These are phyloP conservation scores for Didymella arachidicola DNA, from an alignment of 2,329 filamentous ascomycete genomes.

Conservation along the genomic window DNA sequence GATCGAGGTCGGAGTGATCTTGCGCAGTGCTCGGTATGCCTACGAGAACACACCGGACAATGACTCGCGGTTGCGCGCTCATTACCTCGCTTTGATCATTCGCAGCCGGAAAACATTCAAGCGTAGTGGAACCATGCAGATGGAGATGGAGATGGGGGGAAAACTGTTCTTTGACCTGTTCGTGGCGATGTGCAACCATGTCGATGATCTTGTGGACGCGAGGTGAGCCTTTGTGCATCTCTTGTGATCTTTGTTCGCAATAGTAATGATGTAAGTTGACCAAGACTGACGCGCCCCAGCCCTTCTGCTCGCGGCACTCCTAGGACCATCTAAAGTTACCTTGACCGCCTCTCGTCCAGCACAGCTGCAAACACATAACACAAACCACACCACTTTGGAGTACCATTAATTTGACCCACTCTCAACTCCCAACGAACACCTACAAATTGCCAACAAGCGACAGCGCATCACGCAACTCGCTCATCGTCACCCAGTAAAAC, in stretches of 20 bases:
- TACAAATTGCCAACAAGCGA: conserved; percentile 29
- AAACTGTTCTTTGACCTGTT: conserved; percentile 99
- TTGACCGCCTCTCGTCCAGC: conserved; percentile 18
- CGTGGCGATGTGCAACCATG: conserved; percentile 97
- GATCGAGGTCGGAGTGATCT: conserved; percentile 89
- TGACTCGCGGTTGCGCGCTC: conserved; percentile 90
- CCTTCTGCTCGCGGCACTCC: conserved; percentile 35
- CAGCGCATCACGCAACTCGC: conserved; percentile 31
- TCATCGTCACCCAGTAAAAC: conserved; percentile 34
- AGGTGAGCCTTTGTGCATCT: conserved; percentile 56
- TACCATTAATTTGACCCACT: conserved; percentile 26
- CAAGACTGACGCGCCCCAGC: conserved; percentile 27
- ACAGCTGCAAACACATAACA: conserved; percentile 30
- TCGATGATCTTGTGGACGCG: conserved; percentile 92
- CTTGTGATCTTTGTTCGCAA: conserved; percentile 11
- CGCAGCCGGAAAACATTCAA: conserved; percentile 97
- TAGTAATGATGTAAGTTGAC: conserved; percentile 17
- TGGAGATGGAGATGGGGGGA: conserved; percentile 94
- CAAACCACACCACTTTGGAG: conserved; percentile 23
- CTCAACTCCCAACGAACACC: conserved; percentile 27
- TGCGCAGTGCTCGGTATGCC: conserved; percentile 91
- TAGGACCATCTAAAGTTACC: conserved; percentile 38
- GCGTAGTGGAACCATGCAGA: conserved; percentile 97
- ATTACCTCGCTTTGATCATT: conserved; percentile 97
- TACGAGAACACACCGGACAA: conserved; percentile 94